Percentiles rank a stretch among this genome's conserved stretches.
Evolutionary conservation across 2,329 filamentous ascomycete genomes (phyloP).

Genomic region (Aspergillus sclerotialis): DNA sequence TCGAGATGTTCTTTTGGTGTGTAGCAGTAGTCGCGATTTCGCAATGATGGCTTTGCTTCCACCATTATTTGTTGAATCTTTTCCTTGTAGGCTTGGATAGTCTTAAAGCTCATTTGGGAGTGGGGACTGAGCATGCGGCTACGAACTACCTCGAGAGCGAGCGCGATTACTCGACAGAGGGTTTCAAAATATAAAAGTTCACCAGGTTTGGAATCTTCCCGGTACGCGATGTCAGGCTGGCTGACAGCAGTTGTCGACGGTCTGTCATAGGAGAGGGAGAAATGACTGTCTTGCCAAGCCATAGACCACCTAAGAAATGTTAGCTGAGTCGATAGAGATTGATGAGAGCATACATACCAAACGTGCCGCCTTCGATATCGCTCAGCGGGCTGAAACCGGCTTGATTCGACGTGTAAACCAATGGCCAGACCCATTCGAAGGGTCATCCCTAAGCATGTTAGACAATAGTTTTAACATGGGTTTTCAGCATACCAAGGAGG

Average conservation of each 20-base stretch:
- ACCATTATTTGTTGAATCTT: conserved; percentile 51
- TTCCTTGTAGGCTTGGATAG: conserved; percentile 51
- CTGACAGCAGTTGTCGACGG: conserved; percentile 50
- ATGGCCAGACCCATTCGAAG: conserved; percentile 55
- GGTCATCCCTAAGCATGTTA: conserved; percentile 42
- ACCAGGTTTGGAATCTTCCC: conserved; percentile 41
- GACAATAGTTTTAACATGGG: too few species aligned
- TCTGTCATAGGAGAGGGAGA: conserved; percentile 58
- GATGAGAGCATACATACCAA: too few species aligned
- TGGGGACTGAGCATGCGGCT: conserved; percentile 50
- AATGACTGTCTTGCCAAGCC: conserved; percentile 58
- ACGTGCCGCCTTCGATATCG: conserved; percentile 38
- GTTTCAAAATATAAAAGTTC: conserved; percentile 52
- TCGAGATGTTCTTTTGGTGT: conserved; percentile 48
- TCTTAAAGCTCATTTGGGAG: conserved; percentile 46
- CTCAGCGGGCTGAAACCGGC: conserved; percentile 45
- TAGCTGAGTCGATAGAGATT: too few species aligned
- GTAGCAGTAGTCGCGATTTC: conserved; percentile 42
- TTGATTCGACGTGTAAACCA: conserved; percentile 53
- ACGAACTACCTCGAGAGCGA: conserved; percentile 52
- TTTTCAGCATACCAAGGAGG: conserved; percentile 44
- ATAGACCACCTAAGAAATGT: conserved; percentile 56
- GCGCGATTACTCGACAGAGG: conserved; percentile 49
- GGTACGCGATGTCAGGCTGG: conserved; percentile 45
- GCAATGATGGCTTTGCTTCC: conserved; percentile 52